A percentile compares a stretch with the other conserved stretches of the same genome.
Evolutionary conservation across 768 basidiomycete species (phyloP).

Genomic region (Leccinum aurantiacum): DNA sequence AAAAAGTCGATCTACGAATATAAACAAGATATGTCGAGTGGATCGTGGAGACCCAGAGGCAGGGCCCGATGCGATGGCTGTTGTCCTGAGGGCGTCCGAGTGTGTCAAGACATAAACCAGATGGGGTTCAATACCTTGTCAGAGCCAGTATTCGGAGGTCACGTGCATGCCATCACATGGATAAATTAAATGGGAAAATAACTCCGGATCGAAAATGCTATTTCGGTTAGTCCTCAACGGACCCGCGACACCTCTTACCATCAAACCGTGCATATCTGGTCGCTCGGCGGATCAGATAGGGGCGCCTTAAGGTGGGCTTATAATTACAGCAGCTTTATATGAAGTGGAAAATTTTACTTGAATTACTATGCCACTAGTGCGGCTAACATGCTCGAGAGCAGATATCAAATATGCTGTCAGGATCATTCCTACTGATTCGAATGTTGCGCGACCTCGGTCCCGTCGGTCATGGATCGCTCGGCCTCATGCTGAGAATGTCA

Average conservation of each 20-base stretch:
- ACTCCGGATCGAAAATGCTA: conserved; percentile 4
- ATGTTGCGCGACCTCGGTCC: no score
- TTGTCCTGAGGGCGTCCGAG: conserved; percentile 11
- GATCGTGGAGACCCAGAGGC: conserved; percentile 10
- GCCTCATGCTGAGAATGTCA: neutral
- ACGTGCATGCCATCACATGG: conserved; percentile 21
- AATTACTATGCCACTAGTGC: neutral
- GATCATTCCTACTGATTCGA: no score
- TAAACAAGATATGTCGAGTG: conserved; percentile 23
- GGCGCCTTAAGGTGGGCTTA: neutral
- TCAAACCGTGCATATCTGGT: neutral
- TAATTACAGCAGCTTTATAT: neutral
- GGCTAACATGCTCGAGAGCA: neutral
- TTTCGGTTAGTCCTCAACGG: neutral
- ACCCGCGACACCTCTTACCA: neutral
- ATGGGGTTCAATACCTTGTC: conserved; percentile 17
- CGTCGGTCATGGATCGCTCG: neutral
- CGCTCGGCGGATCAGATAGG: neutral
- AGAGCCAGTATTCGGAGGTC: conserved; percentile 19
- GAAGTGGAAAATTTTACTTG: neutral
- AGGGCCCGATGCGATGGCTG: conserved; percentile 7
- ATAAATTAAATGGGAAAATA: conserved; percentile 13
- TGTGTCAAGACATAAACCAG: conserved; percentile 26
- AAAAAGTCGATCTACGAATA: conserved; percentile 19
- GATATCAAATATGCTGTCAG: no score